phyloP scores from a whole-genome alignment of 495 filamentous ascomycete species.

The Hyaloscypha finlandica region DNA sequence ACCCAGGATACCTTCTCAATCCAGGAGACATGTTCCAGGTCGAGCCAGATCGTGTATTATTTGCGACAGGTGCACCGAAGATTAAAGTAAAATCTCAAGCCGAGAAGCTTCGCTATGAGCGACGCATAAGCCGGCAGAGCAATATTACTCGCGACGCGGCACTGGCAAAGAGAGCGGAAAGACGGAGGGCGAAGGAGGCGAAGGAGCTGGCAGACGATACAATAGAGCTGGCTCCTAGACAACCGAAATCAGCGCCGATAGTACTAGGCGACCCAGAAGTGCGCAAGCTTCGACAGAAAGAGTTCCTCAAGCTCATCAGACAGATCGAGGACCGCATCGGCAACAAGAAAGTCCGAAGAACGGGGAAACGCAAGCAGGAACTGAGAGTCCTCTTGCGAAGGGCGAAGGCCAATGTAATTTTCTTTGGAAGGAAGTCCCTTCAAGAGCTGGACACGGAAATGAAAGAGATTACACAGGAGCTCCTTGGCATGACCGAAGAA shows the following conservation, averaged over 20 bases:
- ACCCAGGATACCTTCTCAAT: constrained; percentile 93
- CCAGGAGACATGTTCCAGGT: constrained; percentile 98
- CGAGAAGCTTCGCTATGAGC: background rate
- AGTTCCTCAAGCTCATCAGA: constrained; percentile 42
- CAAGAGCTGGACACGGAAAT: background rate
- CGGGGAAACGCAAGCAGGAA: constrained; percentile 64
- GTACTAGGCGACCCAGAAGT: background rate
- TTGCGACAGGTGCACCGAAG: constrained; percentile 70
- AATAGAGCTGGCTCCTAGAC: background rate
- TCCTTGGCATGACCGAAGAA: constrained; percentile 31
- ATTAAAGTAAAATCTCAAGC: constrained; percentile 16
- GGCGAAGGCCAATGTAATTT: background rate
- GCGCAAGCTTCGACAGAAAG: constrained; percentile 31
- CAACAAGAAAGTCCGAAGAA: constrained; percentile 29
- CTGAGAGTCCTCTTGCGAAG: constrained; percentile 56
- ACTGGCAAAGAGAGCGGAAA: background rate
- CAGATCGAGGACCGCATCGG: constrained; percentile 50
- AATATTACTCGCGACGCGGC: background rate
- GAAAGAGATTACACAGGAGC: constrained; percentile 29
- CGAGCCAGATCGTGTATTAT: constrained; percentile 82
- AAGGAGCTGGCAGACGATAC: background rate
- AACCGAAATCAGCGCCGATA: background rate
- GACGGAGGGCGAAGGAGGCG: background rate
- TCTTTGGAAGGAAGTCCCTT: background rate
- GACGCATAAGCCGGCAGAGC: background rate